Evolutionary conservation across 768 basidiomycete genomes (phyloP), one percentile per base, ranked within the genome.

Genomic region (Steccherinum ochraceum): DNA sequence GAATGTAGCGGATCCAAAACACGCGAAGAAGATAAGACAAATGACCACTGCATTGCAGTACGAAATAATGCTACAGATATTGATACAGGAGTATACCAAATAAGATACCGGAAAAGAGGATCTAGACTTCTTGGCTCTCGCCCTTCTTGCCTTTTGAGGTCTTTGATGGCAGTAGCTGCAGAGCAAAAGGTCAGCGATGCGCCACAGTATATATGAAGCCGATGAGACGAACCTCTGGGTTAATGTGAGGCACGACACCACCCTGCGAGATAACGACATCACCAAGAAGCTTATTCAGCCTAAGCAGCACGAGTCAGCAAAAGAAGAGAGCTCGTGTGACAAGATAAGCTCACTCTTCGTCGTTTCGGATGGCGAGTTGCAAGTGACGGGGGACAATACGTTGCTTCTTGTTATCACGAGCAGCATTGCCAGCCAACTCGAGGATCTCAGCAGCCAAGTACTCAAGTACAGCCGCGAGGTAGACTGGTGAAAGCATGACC

Each of bases 341-440:
- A 19, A 24, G 5, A 12, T 7, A 70, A 16, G 16, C 80, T 53
- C 58, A 85, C 84, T 90, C 92, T 69, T 94, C 92, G 56, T 94
- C 92, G 67, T 94, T 92, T 47, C 93, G 83, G 70, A 96, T 93
- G 56, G 93, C 93, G 56, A 95, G 82, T 68, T 96, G 93, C 45
- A 95, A 73, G 70, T 96, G 93, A 69, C 93, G 86, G 43, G 93
- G 93, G 23, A 94, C 89, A 63, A 95, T 94, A 81, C 93, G 91
- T 57, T 91, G 87, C 74, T 93, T 90, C 78, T 90, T 91, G 77
- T 91, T 91, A 70, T 88, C 89, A 51, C 89, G 86, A 40, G 89
- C 89, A 27, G 89, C 89, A 51, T 89, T 89, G 30, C 93, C 93
- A 54, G 93, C 92, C 41, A 95, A 75, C 72, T 95, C 93, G 60